Percentiles rank a stretch among this genome's conserved stretches.
phyloP scores from a whole-genome alignment of 441 rosid genomes.

The Jatropha podagrica region DNA sequence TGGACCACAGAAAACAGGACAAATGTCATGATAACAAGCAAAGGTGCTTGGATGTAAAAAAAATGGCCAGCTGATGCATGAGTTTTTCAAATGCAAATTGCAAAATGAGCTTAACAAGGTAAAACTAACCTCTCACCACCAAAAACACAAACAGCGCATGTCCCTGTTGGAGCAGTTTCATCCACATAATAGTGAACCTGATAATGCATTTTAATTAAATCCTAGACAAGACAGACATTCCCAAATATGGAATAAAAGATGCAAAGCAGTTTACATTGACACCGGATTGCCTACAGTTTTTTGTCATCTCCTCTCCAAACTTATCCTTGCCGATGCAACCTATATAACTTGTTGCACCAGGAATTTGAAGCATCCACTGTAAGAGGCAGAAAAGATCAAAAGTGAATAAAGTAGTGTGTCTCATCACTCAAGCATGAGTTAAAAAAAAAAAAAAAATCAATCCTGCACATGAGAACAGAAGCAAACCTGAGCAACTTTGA shows the following conservation, averaged over 20 bases:
- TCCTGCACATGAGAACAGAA: background rate
- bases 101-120: background rate
- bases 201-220: background rate
- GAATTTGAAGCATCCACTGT: slow-evolving; percentile 97
- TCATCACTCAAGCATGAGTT: background rate
- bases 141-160: slow-evolving; percentile 94
- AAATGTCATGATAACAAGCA: background rate
- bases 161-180: slow-evolving; percentile 78
- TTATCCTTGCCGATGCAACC: slow-evolving; percentile 96
- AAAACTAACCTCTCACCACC: slow-evolving; percentile 85
- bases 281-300: slow-evolving; percentile 67
- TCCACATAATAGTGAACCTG: slow-evolving; percentile 83
- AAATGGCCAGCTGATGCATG: background rate
- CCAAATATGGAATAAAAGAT: background rate
- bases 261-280: slow-evolving; percentile 54
- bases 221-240: background rate
- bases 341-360: slow-evolving; percentile 86
- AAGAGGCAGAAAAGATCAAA: slow-evolving; percentile 11
- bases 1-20: background rate
- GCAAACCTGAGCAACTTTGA: slow-evolving; percentile 89
- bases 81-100: background rate
- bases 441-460: background rate
- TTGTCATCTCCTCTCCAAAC: slow-evolving; percentile 96
- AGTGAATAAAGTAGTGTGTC: background rate
- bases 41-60: too few species aligned